phyloP scores from a whole-genome alignment of 2,329 filamentous ascomycete species.

The Fusarium albidum region DNA sequence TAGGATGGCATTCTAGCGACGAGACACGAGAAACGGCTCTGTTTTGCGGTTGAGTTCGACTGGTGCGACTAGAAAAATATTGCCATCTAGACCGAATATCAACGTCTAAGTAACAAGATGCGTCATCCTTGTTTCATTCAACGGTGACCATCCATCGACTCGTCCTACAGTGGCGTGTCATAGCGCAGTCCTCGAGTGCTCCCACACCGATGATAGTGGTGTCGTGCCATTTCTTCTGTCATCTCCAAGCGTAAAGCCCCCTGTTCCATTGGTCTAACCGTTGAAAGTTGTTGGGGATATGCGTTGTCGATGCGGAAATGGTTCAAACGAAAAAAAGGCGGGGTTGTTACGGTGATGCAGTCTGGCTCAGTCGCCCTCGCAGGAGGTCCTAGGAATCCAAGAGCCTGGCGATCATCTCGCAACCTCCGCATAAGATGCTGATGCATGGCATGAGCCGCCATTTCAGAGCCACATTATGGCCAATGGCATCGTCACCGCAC shows the following conservation, averaged over 20 bases:
- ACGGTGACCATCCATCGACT: slow-evolving; percentile 3
- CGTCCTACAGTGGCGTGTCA: slow-evolving; percentile 29
- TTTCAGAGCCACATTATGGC: background rate
- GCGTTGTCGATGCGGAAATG: slow-evolving; percentile 6
- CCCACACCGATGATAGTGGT: slow-evolving; percentile 2
- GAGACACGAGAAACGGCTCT: slow-evolving; percentile 5
- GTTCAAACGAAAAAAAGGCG: background rate
- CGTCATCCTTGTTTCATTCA: slow-evolving; percentile 35
- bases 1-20: background rate
- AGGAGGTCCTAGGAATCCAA: background rate
- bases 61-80: background rate
- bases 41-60: background rate
- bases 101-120: slow-evolving; percentile 5
- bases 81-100: slow-evolving; percentile 7
- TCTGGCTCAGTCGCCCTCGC: background rate
- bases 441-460: slow-evolving; percentile 8
- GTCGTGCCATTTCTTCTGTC: background rate
- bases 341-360: background rate
- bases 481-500: background rate
- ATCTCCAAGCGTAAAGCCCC: background rate
- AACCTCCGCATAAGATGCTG: slow-evolving; percentile 10
- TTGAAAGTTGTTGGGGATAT: slow-evolving; percentile 22
- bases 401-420: slow-evolving; percentile 3
- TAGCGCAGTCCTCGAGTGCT: slow-evolving; percentile 10
- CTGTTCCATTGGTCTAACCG: too few relatives aligned